A percentile compares a stretch with the other conserved stretches of the same genome.
Evolutionary conservation across 805 yeast species (phyloP).

Genomic region (Kodamaea kakaduensis): DNA sequence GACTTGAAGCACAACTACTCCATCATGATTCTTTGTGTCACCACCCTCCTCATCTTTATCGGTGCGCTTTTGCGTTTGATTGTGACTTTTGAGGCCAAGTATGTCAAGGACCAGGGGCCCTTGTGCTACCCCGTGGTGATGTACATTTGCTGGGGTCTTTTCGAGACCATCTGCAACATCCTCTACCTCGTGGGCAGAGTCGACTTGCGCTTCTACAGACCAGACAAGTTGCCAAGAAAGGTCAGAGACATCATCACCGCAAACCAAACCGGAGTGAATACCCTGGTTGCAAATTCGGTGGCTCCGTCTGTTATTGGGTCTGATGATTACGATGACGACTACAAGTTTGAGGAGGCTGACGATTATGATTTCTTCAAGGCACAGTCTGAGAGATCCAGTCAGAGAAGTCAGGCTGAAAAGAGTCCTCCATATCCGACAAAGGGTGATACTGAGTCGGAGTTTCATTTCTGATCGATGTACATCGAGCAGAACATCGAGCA

Average conservation of each 20-base stretch:
- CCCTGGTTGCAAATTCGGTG: constrained; percentile 1
- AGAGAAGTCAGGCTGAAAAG: constrained; percentile 7
- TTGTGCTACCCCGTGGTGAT: constrained; percentile 48
- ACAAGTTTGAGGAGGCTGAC: constrained; percentile 6
- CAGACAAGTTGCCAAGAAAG: constrained; percentile 49
- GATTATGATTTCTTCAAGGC: constrained; percentile 10
- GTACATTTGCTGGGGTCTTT: constrained; percentile 66
- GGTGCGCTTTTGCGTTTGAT: constrained; percentile 51
- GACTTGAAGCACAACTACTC: constrained; percentile 50
- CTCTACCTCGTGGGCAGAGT: constrained; percentile 60
- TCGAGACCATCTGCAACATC: constrained; percentile 56
- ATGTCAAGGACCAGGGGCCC: constrained; percentile 18
- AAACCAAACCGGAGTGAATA: constrained; percentile 26
- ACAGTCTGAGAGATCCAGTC: constrained; percentile 5
- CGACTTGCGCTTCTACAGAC: constrained; percentile 76
- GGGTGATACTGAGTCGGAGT: constrained; percentile 8
- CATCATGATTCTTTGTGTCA: constrained; percentile 39
- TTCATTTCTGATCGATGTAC: too few relatives aligned
- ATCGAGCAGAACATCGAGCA: too few relatives aligned
- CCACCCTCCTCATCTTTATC: constrained; percentile 47
- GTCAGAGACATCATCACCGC: constrained; percentile 41
- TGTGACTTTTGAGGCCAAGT: constrained; percentile 35
- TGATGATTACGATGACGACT: constrained; percentile 5
- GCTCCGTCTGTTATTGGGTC: constrained; percentile 8
- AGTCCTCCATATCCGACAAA: constrained; percentile 7